Conservation (phyloP, 129 eudicot genomes). For the Artemisia tridentata region DNA sequence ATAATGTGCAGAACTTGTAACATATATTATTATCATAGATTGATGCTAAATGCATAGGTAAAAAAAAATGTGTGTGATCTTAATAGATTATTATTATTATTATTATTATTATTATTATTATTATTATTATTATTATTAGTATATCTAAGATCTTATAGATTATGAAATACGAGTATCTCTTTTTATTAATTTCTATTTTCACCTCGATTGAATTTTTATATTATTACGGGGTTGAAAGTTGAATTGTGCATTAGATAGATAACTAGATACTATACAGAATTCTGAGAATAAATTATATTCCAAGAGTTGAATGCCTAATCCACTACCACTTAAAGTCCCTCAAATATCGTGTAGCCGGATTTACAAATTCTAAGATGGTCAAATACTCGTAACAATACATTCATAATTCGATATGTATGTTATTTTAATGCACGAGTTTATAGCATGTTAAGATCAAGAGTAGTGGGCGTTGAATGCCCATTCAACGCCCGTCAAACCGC, state of each 20-base stretch:
- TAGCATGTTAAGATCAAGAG: not conserved
- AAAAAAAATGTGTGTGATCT: too few species aligned
- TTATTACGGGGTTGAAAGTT: not conserved
- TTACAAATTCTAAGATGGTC: not conserved
- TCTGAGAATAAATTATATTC: not conserved
- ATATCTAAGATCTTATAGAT: not conserved
- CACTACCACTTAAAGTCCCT: slow-evolving; percentile 11
- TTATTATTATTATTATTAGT: too few species aligned
- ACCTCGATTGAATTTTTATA: not conserved
- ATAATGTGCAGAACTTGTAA: too few species aligned
- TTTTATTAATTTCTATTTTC: not conserved
- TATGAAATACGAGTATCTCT: not conserved
- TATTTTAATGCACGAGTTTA: not conserved
- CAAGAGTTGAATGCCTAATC: slow-evolving; percentile 4
- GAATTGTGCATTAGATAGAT: not conserved
- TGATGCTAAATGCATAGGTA: not conserved
- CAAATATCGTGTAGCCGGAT: slow-evolving; percentile 6
- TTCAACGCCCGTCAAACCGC: too few species aligned
- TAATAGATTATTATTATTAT: not conserved
- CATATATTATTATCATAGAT: too few species aligned
- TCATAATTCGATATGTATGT: not conserved
- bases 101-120: too few species aligned
- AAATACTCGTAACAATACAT: not conserved
- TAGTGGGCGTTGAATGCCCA: too few species aligned
- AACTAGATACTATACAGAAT: slow-evolving; percentile 3